Evolutionary conservation across 2,329 filamentous ascomycete species (phyloP).

Genomic region (Ceratocystiopsis sp.): DNA sequence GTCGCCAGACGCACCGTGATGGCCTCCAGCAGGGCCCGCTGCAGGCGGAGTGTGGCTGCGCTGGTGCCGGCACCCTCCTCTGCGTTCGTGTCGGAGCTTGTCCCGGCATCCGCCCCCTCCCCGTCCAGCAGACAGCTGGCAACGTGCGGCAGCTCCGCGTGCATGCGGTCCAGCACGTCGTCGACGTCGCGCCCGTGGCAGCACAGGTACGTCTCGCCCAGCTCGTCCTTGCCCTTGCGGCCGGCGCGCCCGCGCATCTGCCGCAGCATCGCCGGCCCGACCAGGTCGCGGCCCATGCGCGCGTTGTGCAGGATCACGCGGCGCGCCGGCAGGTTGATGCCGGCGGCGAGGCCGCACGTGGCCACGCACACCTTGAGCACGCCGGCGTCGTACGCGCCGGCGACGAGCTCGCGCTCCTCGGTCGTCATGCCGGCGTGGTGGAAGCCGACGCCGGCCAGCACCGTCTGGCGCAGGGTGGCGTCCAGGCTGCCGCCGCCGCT

Average conservation of each 20-base stretch:
- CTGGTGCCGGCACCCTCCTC: background rate
- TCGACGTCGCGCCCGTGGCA: constrained; percentile 53
- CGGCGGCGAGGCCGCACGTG: constrained; percentile 65
- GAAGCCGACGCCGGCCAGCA: constrained; percentile 53
- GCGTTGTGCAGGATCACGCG: constrained; percentile 61
- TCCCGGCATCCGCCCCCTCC: constrained; percentile 1
- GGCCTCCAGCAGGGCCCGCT: constrained; percentile 54
- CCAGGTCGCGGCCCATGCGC: constrained; percentile 57
- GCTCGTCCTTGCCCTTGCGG: constrained; percentile 60
- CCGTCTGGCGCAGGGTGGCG: constrained; percentile 42
- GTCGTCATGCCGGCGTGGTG: constrained; percentile 56
- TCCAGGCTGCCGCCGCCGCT: constrained; percentile 42
- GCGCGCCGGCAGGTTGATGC: constrained; percentile 60
- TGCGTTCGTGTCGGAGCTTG: background rate
- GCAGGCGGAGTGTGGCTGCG: constrained; percentile 45
- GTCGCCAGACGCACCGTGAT: constrained; percentile 52
- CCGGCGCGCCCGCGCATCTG: constrained; percentile 70
- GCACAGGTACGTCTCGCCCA: constrained; percentile 63
- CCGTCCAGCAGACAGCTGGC: constrained; percentile 40
- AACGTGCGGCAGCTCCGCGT: constrained; percentile 53
- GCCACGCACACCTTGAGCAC: constrained; percentile 55
- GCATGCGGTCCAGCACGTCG: constrained; percentile 51
- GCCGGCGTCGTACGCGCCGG: constrained; percentile 52
- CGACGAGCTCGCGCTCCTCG: constrained; percentile 58
- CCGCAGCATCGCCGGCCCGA: constrained; percentile 63